phyloP scores from a whole-genome alignment of 1,284 basidiomycete genomes.

The Heterobasidion parviporum region DNA sequence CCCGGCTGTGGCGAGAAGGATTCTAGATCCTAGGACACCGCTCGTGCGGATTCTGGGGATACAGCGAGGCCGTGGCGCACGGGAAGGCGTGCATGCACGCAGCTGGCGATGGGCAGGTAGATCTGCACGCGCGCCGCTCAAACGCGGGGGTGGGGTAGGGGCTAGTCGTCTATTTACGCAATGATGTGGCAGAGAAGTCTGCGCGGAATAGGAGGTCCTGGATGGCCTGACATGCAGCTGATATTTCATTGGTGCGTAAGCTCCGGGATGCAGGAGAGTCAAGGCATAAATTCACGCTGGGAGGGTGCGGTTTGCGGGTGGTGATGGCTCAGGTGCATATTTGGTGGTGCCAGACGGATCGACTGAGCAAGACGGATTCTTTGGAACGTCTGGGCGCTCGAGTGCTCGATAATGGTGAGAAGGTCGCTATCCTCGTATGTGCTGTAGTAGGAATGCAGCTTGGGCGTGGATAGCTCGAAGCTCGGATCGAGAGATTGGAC shows the following conservation, averaged over 20 bases:
- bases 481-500: too few species aligned
- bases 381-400: too few species aligned
- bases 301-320: background rate
- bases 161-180: background rate
- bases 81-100: too few species aligned
- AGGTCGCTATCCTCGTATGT: too few species aligned
- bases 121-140: too few species aligned
- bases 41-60: background rate
- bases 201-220: background rate
- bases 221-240: background rate
- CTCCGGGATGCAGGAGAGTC: background rate
- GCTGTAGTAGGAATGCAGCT: too few species aligned
- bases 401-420: too few species aligned
- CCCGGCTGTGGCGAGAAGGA: too few species aligned
- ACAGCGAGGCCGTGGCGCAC: background rate
- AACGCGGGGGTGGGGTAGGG: background rate
- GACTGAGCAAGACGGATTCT: too few species aligned
- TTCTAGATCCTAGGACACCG: too few species aligned
- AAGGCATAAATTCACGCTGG: background rate
- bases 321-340: background rate
- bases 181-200: background rate
- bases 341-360: background rate
- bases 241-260: background rate
- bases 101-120: background rate
- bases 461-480: too few species aligned